Percentiles rank a stretch among this genome's conserved stretches.
Conservation (phyloP, 108 stramenopile genomes). For the Pseudonitzschia delicatissima region DNA sequence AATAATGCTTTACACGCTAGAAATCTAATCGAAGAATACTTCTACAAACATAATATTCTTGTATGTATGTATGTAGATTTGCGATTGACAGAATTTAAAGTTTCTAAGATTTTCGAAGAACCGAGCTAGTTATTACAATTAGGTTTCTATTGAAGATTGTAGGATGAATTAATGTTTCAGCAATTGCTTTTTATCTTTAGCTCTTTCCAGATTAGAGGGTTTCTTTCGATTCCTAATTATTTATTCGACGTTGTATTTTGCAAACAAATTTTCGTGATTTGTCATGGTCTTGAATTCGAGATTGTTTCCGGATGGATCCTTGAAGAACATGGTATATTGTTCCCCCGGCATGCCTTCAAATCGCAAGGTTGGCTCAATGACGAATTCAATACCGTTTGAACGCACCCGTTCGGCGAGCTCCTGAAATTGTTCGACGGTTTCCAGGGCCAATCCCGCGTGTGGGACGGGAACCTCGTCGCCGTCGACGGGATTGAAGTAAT, state of each 20-base stretch:
- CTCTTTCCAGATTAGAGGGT: too few relatives aligned
- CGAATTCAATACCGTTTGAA: constrained; percentile 69
- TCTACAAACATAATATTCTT: too few relatives aligned
- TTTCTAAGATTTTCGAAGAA: too few relatives aligned
- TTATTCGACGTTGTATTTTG: constrained; percentile 96
- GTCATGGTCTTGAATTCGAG: constrained; percentile 99
- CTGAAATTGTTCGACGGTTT: constrained; percentile 86
- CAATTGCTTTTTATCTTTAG: too few relatives aligned
- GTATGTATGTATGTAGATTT: too few relatives aligned
- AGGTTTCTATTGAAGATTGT: too few relatives aligned
- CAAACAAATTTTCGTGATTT: constrained; percentile 90
- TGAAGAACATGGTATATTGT: constrained; percentile 96
- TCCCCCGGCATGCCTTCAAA: constrained; percentile 94
- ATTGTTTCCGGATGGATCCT: constrained; percentile 94
- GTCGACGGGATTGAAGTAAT: constrained; percentile 98
- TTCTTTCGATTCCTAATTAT: too few relatives aligned
- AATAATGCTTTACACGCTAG: neutral
- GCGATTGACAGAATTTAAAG: too few relatives aligned
- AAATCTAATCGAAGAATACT: too few relatives aligned
- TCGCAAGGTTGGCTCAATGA: constrained; percentile 92
- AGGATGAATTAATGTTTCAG: too few relatives aligned
- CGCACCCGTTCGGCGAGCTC: constrained; percentile 75
- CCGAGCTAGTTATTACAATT: too few relatives aligned
- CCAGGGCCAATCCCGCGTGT: constrained; percentile 90
- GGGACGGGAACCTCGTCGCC: constrained; percentile 99